Percentiles rank a stretch among this genome's conserved stretches.
These are phyloP conservation scores for Claviceps digitariae DNA, from an alignment of 2,329 filamentous ascomycete species.

Conservation along the genomic window DNA sequence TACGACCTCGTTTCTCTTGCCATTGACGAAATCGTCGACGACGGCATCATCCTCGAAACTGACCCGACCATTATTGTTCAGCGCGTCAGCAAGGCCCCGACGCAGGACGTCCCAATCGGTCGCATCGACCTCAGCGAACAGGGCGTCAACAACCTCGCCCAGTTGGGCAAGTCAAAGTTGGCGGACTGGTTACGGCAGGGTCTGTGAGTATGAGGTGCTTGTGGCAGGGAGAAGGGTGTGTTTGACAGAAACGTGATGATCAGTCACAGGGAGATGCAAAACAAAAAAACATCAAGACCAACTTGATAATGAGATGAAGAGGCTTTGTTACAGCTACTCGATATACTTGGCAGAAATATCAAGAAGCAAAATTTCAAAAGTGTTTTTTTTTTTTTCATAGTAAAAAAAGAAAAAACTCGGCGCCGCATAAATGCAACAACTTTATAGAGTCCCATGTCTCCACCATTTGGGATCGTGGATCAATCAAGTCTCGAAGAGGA, in stretches of 20 bases:
- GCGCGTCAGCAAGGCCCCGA: constrained; percentile 81
- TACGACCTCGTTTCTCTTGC: constrained; percentile 91
- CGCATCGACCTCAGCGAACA: constrained; percentile 93
- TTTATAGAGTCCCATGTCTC: background rate
- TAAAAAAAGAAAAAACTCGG: constrained; percentile 6
- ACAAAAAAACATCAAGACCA: background rate
- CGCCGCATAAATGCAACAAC: constrained; percentile 14
- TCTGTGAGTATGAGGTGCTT: constrained; percentile 31
- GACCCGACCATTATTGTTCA: constrained; percentile 90
- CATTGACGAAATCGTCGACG: constrained; percentile 89
- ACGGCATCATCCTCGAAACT: constrained; percentile 93
- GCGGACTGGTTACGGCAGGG: constrained; percentile 84
- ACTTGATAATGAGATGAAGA: background rate
- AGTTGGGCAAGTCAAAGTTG: constrained; percentile 84
- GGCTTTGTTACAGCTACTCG: background rate
- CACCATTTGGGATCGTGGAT: background rate
- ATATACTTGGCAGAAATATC: background rate
- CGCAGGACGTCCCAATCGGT: constrained; percentile 82
- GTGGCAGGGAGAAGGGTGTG: background rate
- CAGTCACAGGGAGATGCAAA: background rate
- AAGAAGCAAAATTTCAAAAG: background rate
- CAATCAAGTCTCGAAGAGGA: background rate
- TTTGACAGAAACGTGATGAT: background rate
- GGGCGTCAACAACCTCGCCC: constrained; percentile 84
- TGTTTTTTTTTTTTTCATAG: background rate